phyloP scores from a whole-genome alignment of 768 basidiomycete genomes.

The Hydnum rufescens region DNA sequence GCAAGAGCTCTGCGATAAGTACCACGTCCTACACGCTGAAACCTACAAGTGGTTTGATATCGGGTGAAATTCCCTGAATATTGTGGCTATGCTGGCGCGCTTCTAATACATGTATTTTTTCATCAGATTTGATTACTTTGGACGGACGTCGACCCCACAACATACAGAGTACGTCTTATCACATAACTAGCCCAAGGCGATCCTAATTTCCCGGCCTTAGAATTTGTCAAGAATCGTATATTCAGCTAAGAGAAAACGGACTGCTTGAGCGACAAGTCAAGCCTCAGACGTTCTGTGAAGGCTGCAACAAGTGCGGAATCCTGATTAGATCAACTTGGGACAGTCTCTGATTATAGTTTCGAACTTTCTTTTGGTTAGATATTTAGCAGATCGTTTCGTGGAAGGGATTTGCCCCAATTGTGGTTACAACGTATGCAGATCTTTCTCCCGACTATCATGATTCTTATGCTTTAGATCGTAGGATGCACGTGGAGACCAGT shows the following conservation, averaged over 20 bases:
- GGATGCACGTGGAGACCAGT: constrained; percentile 98
- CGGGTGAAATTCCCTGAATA: constrained; percentile 28
- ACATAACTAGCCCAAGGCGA: background rate
- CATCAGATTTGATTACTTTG: constrained; percentile 81
- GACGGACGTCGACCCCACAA: constrained; percentile 73
- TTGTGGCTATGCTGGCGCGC: background rate
- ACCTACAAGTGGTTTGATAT: constrained; percentile 98
- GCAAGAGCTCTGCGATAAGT: constrained; percentile 72
- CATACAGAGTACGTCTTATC: constrained; percentile 57
- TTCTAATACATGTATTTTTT: background rate
- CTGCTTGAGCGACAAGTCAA: constrained; percentile 66
- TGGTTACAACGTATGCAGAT: constrained; percentile 43
- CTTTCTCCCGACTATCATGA: background rate
- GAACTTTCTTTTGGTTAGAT: constrained; percentile 26
- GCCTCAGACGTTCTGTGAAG: constrained; percentile 90
- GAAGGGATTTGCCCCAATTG: constrained; percentile 97
- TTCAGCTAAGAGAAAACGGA: constrained; percentile 59
- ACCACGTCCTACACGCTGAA: constrained; percentile 68
- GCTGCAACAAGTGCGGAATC: constrained; percentile 50
- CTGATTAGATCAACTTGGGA: constrained; percentile 8
- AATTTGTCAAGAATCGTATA: constrained; percentile 79
- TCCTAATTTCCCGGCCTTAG: too few species aligned
- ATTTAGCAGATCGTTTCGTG: constrained; percentile 91
- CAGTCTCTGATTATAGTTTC: too few species aligned
- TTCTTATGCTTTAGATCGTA: constrained; percentile 14